Evolutionary conservation across 1,284 basidiomycete genomes (phyloP), one percentile per base, ranked within the genome.

Genomic region (Ustilago cynodontis): DNA sequence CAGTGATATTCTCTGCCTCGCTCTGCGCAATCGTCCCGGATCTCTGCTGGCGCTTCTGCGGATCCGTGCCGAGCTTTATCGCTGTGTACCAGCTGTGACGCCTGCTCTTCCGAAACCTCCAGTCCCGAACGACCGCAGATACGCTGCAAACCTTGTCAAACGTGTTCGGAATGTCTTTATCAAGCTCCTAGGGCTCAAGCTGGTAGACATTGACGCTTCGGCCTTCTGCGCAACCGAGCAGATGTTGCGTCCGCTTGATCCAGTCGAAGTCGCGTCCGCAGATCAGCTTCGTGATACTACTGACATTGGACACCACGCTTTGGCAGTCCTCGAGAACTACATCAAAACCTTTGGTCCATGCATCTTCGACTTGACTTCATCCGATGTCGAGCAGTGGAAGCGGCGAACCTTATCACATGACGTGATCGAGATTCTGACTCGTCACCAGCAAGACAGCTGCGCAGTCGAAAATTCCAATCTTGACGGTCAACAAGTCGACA

Each of bases 31-130:
- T 28, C 14, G 26, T 22, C 56, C 50, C 3, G 20, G 18, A n/a
- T 47, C 2, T 20, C 22, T 56, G 26, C 16, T 64, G 10, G 22
- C 20, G 8, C 47, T 64, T 1, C 47, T 58, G 5, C 37, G 31
- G n/a, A 51, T 64, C 5, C 62, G 62, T n/a, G 37, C 33, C 28
- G 54, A 64, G 20, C 28, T 64, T 20, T 64, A 58, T 29, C 26
- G 31, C 28, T 64, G 47, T 28, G 51, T 35, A 1, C 41, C 52
- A 20, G 26, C 16, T 5, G 13, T 62, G 8, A 4, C 55, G 43
- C 52, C 26, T 24, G 5, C 18, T n/a, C 26, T n/a, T 11, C 16
- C 18, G 26, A 20, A 16, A 7, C 22, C 22, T 45, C 49, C 49
- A 7, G 11, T 1, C 28, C 5, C 22, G 28, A 24, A 24, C 26